A percentile compares a stretch with the other conserved stretches of the same genome.
Evolutionary conservation across 2,329 filamentous ascomycete genomes (phyloP).

Genomic region (Graphilbum ipis-grandicollis): DNA sequence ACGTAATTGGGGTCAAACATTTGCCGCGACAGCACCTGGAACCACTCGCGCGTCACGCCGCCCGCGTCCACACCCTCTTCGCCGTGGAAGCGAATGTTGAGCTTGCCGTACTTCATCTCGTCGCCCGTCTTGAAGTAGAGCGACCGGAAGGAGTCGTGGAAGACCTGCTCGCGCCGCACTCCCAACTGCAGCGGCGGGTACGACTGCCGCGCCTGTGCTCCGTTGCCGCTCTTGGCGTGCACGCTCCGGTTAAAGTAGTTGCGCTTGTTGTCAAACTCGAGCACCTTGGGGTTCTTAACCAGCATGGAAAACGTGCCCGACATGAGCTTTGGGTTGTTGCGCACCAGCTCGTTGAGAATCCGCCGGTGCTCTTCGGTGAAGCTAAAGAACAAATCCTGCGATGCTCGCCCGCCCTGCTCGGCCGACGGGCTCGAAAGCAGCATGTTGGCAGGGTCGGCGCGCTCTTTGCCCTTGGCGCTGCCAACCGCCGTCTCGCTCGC

Average conservation of each 20-base stretch:
- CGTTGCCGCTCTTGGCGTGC: constrained; percentile 36
- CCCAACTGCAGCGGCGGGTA: constrained; percentile 64
- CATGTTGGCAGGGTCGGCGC: constrained; percentile 17
- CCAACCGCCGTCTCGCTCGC: neutral
- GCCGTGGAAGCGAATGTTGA: constrained; percentile 92
- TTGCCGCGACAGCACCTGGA: constrained; percentile 88
- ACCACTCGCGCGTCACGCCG: constrained; percentile 96
- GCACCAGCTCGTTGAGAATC: constrained; percentile 92
- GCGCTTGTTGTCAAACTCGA: constrained; percentile 98
- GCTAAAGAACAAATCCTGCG: constrained; percentile 74
- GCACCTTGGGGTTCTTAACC: constrained; percentile 95
- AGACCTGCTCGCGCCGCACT: constrained; percentile 86
- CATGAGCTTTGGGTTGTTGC: constrained; percentile 96
- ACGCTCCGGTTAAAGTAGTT: constrained; percentile 96
- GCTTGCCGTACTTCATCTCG: constrained; percentile 97
- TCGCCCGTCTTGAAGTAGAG: constrained; percentile 92
- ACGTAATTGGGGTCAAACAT: constrained; percentile 99
- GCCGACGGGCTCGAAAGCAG: constrained; percentile 59
- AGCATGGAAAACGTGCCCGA: constrained; percentile 90
- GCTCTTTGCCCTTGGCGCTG: neutral
- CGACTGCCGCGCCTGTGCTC: constrained; percentile 44
- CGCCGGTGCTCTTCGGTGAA: constrained; percentile 97
- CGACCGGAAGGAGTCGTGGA: constrained; percentile 97
- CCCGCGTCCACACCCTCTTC: constrained; percentile 97
- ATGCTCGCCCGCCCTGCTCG: constrained; percentile 28